Evolutionary conservation across 2,329 filamentous ascomycete species (phyloP).

Genomic region (Pleochaeta shiraiana): DNA sequence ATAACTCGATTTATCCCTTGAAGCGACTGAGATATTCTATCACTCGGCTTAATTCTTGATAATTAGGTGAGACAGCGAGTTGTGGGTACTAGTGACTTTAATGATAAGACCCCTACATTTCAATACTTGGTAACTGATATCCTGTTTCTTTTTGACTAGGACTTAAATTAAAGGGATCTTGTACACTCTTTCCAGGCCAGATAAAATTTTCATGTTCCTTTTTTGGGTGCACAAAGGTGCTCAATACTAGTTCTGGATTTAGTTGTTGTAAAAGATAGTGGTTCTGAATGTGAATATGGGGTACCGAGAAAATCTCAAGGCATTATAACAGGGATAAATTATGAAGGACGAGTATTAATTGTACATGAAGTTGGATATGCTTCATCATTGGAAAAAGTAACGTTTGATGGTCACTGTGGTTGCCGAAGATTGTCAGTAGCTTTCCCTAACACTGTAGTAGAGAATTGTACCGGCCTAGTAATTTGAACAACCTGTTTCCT

Average conservation of each 20-base stretch:
- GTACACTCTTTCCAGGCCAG: too few species aligned
- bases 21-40: neutral
- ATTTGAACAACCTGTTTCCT: conserved; percentile 1
- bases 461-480: neutral
- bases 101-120: too few species aligned
- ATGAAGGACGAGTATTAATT: neutral
- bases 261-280: neutral
- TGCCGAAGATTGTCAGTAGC: neutral
- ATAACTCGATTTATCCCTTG: too few species aligned
- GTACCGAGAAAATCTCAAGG: neutral
- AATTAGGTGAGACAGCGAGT: too few species aligned
- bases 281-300: neutral
- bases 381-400: neutral
- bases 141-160: too few species aligned
- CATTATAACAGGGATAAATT: neutral
- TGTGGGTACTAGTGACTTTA: too few species aligned
- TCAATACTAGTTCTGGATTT: too few species aligned
- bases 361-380: neutral
- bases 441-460: neutral
- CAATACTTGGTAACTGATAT: too few species aligned
- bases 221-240: too few species aligned
- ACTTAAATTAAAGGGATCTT: too few species aligned
- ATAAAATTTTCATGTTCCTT: too few species aligned
- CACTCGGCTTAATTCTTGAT: neutral
- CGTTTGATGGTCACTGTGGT: neutral